These are phyloP conservation scores for Spathaspora gorwiae DNA, from an alignment of 805 yeast genomes.

Conservation along the genomic window DNA sequence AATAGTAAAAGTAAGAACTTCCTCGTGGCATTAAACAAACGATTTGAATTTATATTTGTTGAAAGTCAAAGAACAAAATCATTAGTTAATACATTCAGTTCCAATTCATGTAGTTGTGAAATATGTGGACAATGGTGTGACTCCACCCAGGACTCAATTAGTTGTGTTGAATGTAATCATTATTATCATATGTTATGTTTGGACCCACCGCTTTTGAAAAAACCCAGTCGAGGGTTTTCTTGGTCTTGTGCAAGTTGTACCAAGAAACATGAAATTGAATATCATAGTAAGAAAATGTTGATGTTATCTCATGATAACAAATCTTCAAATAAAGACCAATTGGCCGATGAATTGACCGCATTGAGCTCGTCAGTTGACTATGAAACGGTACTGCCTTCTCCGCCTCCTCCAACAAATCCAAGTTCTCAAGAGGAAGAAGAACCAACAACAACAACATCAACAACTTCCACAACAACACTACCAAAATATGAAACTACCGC, in stretches of 20 bases:
- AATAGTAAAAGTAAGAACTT: conserved; percentile 57
- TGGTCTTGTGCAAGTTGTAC: conserved; percentile 86
- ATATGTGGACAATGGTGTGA: conserved; percentile 85
- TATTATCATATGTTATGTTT: conserved; percentile 78
- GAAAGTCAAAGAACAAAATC: conserved; percentile 66
- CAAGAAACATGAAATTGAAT: conserved; percentile 47
- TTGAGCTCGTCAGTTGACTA: conserved; percentile 6
- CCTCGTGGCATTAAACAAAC: conserved; percentile 55
- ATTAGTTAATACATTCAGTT: conserved; percentile 56
- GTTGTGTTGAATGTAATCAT: conserved; percentile 72
- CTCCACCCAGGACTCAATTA: conserved; percentile 58
- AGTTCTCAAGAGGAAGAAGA: conserved; percentile 3
- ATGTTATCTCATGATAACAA: conserved; percentile 42
- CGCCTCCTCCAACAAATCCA: neutral
- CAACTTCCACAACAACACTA: conserved; percentile 10
- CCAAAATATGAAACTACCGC: conserved; percentile 60
- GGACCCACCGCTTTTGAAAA: conserved; percentile 74
- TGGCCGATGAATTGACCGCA: conserved; percentile 17
- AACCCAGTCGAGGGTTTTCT: conserved; percentile 82
- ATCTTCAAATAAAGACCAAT: conserved; percentile 33
- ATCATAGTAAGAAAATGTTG: conserved; percentile 32
- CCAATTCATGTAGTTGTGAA: conserved; percentile 53
- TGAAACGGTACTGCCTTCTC: neutral
- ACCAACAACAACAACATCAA: neutral
- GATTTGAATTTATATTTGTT: conserved; percentile 70